phyloP scores from a whole-genome alignment of 257 asterid species.

The Nicotiana otophora region DNA sequence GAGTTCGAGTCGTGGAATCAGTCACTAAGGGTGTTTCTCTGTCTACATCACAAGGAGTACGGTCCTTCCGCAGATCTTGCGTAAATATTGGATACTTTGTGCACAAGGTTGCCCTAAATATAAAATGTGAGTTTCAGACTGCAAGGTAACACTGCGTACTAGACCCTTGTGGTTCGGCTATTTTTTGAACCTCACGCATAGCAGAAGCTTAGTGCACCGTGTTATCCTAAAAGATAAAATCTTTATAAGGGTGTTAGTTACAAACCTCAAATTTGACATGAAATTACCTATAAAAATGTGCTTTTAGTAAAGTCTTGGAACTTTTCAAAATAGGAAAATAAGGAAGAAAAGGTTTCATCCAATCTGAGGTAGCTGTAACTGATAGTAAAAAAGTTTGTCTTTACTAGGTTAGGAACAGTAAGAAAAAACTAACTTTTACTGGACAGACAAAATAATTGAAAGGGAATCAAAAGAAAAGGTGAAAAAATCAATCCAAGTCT shows the following conservation, averaged over 20 bases:
- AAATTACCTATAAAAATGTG: not conserved
- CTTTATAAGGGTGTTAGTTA: not conserved
- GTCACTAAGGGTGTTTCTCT: too few species aligned
- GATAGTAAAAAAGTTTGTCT: constrained; percentile 16
- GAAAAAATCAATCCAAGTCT: constrained; percentile 10
- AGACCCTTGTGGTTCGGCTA: too few species aligned
- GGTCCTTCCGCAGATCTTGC: too few species aligned
- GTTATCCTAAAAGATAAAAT: not conserved
- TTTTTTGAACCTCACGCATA: too few species aligned
- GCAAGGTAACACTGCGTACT: too few species aligned
- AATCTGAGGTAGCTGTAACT: constrained; percentile 10
- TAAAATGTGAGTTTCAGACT: too few species aligned
- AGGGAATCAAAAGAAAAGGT: constrained; percentile 29
- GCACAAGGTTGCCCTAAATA: too few species aligned
- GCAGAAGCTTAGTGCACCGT: too few species aligned
- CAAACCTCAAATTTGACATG: not conserved
- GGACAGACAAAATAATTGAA: constrained; percentile 38
- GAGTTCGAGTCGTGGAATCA: too few species aligned
- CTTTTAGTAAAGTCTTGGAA: not conserved
- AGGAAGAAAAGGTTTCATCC: constrained; percentile 12
- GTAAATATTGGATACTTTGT: too few species aligned
- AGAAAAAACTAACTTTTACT: constrained; percentile 13
- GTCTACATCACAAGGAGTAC: too few species aligned
- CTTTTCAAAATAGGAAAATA: not conserved
- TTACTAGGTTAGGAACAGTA: constrained; percentile 23